These are phyloP conservation scores for Linnemannia schmuckeri DNA, from an alignment of 192 early-diverging fungal species.

Conservation along the genomic window DNA sequence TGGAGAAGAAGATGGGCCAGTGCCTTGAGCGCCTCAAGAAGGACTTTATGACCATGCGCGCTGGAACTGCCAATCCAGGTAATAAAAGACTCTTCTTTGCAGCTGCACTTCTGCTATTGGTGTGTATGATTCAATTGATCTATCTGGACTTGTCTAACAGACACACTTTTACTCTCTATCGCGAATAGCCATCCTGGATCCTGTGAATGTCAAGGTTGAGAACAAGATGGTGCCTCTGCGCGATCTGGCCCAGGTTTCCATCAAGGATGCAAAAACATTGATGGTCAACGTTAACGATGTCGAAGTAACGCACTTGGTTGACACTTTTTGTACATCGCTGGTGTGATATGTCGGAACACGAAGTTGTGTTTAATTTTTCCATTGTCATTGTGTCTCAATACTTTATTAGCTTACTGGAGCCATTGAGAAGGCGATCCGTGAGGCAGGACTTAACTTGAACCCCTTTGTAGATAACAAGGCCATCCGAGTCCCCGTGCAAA, in stretches of 20 bases:
- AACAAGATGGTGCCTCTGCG: slow-evolving; percentile 66
- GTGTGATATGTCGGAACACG: background rate
- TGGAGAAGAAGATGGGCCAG: slow-evolving; percentile 69
- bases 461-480: slow-evolving; percentile 79
- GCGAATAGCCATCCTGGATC: slow-evolving; percentile 74
- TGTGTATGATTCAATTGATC: background rate
- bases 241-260: slow-evolving; percentile 79
- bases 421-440: slow-evolving; percentile 84
- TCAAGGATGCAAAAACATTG: slow-evolving; percentile 88
- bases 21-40: slow-evolving; percentile 71
- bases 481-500: slow-evolving; percentile 85
- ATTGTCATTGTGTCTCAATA: background rate
- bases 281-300: slow-evolving; percentile 82
- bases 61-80: slow-evolving; percentile 84
- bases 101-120: background rate
- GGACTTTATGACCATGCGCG: slow-evolving; percentile 73
- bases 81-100: background rate
- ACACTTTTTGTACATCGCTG: background rate
- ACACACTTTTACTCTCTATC: background rate
- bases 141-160: background rate
- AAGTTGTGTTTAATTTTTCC: background rate
- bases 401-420: slow-evolving; percentile 59
- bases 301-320: slow-evolving; percentile 62
- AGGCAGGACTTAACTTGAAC: slow-evolving; percentile 83
- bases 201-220: slow-evolving; percentile 73